Conservation (phyloP, 208 protist genomes). For the Leptomonas pyrrhocoris region DNA sequence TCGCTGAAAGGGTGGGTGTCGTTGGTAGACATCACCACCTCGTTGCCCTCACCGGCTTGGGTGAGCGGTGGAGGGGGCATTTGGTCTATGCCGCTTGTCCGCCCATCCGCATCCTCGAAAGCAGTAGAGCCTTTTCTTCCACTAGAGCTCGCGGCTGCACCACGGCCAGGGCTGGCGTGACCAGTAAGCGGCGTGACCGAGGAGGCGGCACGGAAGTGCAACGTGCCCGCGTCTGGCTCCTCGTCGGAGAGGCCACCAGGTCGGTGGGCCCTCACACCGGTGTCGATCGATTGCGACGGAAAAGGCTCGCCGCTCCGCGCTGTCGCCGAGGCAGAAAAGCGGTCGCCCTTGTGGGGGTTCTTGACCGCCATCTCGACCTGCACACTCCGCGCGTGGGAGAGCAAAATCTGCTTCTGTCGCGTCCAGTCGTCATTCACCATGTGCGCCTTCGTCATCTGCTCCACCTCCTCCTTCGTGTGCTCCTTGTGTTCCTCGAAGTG, state of each 20-base stretch:
- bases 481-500: slow-evolving; percentile 36
- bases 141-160: background rate
- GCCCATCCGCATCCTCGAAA: slow-evolving; percentile 2
- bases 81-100: background rate
- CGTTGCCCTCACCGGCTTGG: background rate
- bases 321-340: slow-evolving; percentile 4
- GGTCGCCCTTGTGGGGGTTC: slow-evolving; percentile 8
- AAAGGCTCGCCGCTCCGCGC: slow-evolving; percentile 19
- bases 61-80: background rate
- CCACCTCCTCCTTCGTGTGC: slow-evolving; percentile 35
- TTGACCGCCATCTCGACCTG: slow-evolving; percentile 53
- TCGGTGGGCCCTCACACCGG: background rate
- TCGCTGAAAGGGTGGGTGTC: slow-evolving; percentile 13
- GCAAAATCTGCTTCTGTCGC: slow-evolving; percentile 65
- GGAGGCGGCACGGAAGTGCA: slow-evolving; percentile 13
- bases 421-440: slow-evolving; percentile 82
- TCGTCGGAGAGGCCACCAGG: background rate
- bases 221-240: slow-evolving; percentile 13
- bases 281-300: background rate
- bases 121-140: background rate
- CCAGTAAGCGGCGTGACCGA: background rate
- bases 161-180: background rate
- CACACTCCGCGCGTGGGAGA: slow-evolving; percentile 64
- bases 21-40: background rate
- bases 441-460: slow-evolving; percentile 45